Evolutionary conservation across 805 yeast genomes (phyloP), one percentile per base, ranked within the genome.

Genomic region (Scheffersomyces coipomensis): DNA sequence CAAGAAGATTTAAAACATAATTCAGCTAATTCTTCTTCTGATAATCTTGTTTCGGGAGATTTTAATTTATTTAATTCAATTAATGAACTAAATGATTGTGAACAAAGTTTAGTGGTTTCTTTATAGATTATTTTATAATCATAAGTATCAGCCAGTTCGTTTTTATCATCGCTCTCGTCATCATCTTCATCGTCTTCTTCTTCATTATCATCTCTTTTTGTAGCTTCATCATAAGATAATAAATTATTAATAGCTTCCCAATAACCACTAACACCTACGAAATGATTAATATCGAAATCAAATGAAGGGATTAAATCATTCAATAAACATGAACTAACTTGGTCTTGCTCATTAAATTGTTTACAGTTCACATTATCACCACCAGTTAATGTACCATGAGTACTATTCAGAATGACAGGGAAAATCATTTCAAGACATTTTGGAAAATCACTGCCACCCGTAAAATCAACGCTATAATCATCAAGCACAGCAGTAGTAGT

Each of bases 201-300:
- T 7, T 41, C 23, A 7, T 32, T 19, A 10, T 29, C 35, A 13
- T n/a, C 30, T 13, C 10, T 9, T 8, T 18, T 17, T 13, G 30
- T 27, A 4, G 41, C 18, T 12, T 39, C 27, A 17, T 25, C 19
- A 47, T 57, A 61, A 9, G 65, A 58, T 26, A 76, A 51, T 27
- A 79, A 58, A 35, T 68, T 65, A n/a, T 72, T 69, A 29, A 81
- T 64, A 4, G 81, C 75, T 48, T 81, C 81, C 81, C 84, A 80
- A 52, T 80, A 80, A 4, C 85, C 86, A 43, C 84, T 78, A 7
- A 82, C 83, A 0, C 86, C 88, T 29, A 78, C 64, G 41, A 82
- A 81, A 41, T 73, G 75, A 45, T 77, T 73, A 24, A 74, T 61
- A 34, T 75, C 75, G 49, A 81, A 78, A 46, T 76, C 80, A 58